phyloP scores from a whole-genome alignment of 768 basidiomycete genomes.

The Russula brevipes region DNA sequence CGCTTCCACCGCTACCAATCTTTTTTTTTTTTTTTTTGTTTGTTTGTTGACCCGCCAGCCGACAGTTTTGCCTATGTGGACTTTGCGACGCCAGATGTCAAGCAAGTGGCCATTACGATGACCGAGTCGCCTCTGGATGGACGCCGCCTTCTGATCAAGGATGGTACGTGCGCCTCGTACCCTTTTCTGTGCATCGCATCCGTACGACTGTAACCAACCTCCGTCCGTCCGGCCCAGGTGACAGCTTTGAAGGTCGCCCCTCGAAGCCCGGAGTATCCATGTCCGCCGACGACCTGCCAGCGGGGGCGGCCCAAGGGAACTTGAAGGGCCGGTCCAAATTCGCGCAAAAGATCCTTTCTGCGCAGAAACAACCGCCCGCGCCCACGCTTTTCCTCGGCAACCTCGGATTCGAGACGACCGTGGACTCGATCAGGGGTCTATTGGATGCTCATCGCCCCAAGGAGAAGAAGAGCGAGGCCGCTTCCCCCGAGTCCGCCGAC shows the following conservation, averaged over 20 bases:
- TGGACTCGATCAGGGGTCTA: conserved; percentile 63
- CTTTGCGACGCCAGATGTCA: conserved; percentile 73
- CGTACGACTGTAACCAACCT: background rate
- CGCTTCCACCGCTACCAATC: conserved; percentile 26
- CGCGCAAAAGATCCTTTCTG: conserved; percentile 68
- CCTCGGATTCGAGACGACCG: conserved; percentile 85
- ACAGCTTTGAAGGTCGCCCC: conserved; percentile 69
- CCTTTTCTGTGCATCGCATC: background rate
- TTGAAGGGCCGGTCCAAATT: conserved; percentile 49
- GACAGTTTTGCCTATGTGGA: conserved; percentile 94
- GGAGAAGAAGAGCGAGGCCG: conserved; percentile 28
- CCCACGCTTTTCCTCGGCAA: conserved; percentile 92
- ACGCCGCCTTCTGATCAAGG: conserved; percentile 87
- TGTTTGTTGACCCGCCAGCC: background rate
- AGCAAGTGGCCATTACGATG: conserved; percentile 66
- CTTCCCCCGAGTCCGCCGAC: background rate
- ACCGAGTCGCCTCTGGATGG: conserved; percentile 84
- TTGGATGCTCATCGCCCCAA: conserved; percentile 61
- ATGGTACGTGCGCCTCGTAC: conserved; percentile 47
- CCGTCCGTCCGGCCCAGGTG: conserved; percentile 42
- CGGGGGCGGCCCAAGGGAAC: conserved; percentile 33
- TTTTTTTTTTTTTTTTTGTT: background rate
- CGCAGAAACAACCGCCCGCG: conserved; percentile 78
- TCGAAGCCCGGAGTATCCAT: conserved; percentile 36
- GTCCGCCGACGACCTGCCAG: conserved; percentile 26